Evolutionary conservation across 2,329 filamentous ascomycete genomes (phyloP), one percentile per base, ranked within the genome.

Genomic region (Fusarium vanettenii): DNA sequence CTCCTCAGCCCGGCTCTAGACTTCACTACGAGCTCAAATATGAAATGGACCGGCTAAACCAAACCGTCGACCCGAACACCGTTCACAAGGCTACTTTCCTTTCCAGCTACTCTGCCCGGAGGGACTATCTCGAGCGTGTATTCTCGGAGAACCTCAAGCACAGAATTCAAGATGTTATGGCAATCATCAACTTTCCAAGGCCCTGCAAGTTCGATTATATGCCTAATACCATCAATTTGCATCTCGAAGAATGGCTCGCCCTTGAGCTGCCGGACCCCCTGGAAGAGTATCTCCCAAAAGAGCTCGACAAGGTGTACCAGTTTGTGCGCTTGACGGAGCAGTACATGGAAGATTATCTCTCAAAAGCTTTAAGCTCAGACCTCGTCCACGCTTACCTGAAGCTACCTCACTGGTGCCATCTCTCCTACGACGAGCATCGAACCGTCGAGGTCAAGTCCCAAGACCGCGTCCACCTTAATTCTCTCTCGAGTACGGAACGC

Each of bases 321-420:
- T 45, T 69, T 9, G 22, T 71, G 6, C 18, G 27, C 11, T 29
- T 25, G 5, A 13, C 69, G 2, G 55, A 66, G 6, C 20, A 50
- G 5, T 56, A 62, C 37, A 69, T 69, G 22, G 45, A 56, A n/a
- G 69, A 70, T 33, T 72, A 72, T 14, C 7, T 70, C 11, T 41
- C 25, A 25, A 72, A 72, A 27, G 64, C 65, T 14, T 69, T 70
- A 2, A 55, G 52, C 39, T 2, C 29, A 33, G 62, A 65, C 29
- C 48, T 67, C 4, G 48, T 43, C 6, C 27, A 31, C 5, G 64
- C 60, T 8, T 70, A 52, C 18, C 22, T 66, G 18, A 22, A 43
- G 25, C 55, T 72, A 2, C 67, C 70, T 7, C 14, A 31, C 18
- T 65, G 55, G 48, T 27, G 61, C 8, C 33, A 71, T 43, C 11